Evolutionary conservation across 176 grass and related monocot species (phyloP), one percentile per base, ranked within the genome.

Genomic region (Hyparrhenia diplandra): DNA sequence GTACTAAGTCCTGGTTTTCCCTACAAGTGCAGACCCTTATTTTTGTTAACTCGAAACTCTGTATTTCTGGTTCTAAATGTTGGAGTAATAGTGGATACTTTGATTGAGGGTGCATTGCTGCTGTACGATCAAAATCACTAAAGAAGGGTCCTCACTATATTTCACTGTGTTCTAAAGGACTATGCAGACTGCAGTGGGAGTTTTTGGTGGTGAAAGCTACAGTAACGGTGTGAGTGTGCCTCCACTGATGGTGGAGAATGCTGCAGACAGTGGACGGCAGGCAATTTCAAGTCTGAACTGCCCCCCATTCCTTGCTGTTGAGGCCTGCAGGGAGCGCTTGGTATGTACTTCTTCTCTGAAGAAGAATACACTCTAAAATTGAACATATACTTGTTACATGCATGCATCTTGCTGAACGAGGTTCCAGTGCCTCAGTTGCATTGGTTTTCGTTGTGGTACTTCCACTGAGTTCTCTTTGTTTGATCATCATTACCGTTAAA

Each of bases 181-280:
- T 73, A 95, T 95, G 87, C 92, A 99, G 89, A 99, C 96, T 57
- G 90, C 96, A 75, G 96, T 86, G 2, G 96, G 96, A 23, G 96
- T 99, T 59, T 99, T 99, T 70, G 96, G 96, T 52, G 92, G 96
- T 77, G 90, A 91, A 52, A 86, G 58, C 79, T 90, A 27, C 77
- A 80, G 11, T 75, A 77, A 88, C 61, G 92, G 76, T 61, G 64
- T 64, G 20, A 81, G 51, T 34, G 42, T 13, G 20, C 45, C 80
- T 68, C 85, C 87, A 21, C 74, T 99, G 21, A 99, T 99, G 92
- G 80, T 95, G 62, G 66, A 89, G 69, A 91, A 91, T 82, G 90
- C 88, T 79, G 89, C 80, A 67, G 74, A 93, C 27, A 95, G 87
- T 47, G 64, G 58, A 18, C 82, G 73, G 0, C 64, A 17, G 11